Conservation (phyloP, 176 grass and related monocot species). For the Avena sativa region DNA sequence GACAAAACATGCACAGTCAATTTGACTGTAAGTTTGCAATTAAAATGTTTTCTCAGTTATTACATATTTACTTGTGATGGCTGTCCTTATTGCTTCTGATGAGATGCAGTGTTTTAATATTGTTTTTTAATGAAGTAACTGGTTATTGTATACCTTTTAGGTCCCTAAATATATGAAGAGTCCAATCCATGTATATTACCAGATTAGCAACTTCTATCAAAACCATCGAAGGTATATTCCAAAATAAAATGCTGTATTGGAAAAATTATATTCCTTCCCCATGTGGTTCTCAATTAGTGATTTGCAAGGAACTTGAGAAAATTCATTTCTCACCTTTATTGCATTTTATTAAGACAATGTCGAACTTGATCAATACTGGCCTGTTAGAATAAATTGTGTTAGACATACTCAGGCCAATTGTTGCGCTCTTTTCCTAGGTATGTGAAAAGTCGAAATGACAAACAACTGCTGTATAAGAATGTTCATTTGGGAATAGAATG, state of each 20-base stretch:
- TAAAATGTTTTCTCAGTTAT: not conserved
- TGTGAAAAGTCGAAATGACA: slow-evolving; percentile 91
- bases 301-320: slow-evolving; percentile 9
- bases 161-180: slow-evolving; percentile 83
- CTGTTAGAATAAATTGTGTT: slow-evolving; percentile 11
- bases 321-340: not conserved
- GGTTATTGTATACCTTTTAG: slow-evolving; percentile 52
- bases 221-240: slow-evolving; percentile 84
- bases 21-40: slow-evolving; percentile 61
- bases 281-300: not conserved
- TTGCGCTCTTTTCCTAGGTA: slow-evolving; percentile 62
- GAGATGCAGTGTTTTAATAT: not conserved
- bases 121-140: not conserved
- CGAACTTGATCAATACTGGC: slow-evolving; percentile 1
- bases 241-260: not conserved
- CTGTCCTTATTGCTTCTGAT: slow-evolving; percentile 1
- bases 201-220: slow-evolving; percentile 89
- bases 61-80: slow-evolving; percentile 3
- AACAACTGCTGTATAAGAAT: slow-evolving; percentile 63
- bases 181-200: slow-evolving; percentile 87
- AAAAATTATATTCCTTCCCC: not conserved
- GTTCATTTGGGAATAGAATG: slow-evolving; percentile 59
- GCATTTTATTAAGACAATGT: slow-evolving; percentile 4
- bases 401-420: slow-evolving; percentile 3
- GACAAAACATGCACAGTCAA: slow-evolving; percentile 77